Evolutionary conservation across 2,329 filamentous ascomycete genomes (phyloP).

Genomic region (Moelleriella libera): DNA sequence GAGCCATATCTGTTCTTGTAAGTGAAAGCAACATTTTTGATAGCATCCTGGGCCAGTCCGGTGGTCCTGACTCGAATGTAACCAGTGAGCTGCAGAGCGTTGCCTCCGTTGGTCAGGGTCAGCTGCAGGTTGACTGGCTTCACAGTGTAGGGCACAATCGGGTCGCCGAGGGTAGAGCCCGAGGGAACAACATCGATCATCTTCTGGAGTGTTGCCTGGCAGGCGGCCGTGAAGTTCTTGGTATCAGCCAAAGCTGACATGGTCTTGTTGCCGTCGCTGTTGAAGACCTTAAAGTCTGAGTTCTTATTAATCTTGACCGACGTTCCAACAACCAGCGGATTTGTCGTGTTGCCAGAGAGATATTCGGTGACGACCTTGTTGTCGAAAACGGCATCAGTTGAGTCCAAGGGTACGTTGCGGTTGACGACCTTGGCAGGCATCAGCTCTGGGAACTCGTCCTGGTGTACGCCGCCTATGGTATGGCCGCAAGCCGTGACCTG

Average conservation of each 20-base stretch:
- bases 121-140: slow-evolving; percentile 46
- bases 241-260: slow-evolving; percentile 31
- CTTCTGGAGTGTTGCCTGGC: slow-evolving; percentile 37
- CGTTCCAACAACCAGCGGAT: slow-evolving; percentile 40
- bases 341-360: slow-evolving; percentile 34
- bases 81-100: slow-evolving; percentile 33
- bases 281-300: slow-evolving; percentile 42
- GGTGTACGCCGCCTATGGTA: slow-evolving; percentile 45
- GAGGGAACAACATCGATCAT: slow-evolving; percentile 48
- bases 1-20: slow-evolving; percentile 43
- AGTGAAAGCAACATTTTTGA: slow-evolving; percentile 33
- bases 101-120: slow-evolving; percentile 32
- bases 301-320: slow-evolving; percentile 29
- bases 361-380: slow-evolving; percentile 44
- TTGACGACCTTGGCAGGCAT: slow-evolving; percentile 29
- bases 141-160: slow-evolving; percentile 40
- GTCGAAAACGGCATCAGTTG: slow-evolving; percentile 34
- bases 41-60: slow-evolving; percentile 22
- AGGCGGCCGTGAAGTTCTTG: slow-evolving; percentile 29
- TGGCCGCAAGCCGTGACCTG: slow-evolving; percentile 47
- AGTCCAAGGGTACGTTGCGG: slow-evolving; percentile 31
- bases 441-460: slow-evolving; percentile 35
- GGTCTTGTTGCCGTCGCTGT: slow-evolving; percentile 39
- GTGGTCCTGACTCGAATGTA: slow-evolving; percentile 44
- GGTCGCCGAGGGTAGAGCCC: slow-evolving; percentile 33